A percentile compares a stretch with the other conserved stretches of the same genome.
These are phyloP conservation scores for Chaetomium sp. DNA, from an alignment of 2,329 filamentous ascomycete genomes.

Conservation along the genomic window DNA sequence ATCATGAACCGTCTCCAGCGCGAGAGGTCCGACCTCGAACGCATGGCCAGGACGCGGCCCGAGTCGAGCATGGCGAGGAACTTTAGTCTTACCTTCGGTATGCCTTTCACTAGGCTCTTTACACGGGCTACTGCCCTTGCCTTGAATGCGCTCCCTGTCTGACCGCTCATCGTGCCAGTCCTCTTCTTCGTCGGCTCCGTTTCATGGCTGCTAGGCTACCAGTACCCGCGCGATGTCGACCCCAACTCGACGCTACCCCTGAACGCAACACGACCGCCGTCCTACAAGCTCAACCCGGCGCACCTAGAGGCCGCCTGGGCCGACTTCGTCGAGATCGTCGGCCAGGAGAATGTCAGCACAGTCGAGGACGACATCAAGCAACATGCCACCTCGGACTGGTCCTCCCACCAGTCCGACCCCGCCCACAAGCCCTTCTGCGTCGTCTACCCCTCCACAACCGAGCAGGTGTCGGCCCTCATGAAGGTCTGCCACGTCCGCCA, in stretches of 20 bases:
- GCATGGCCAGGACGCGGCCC: constrained; percentile 46
- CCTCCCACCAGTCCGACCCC: constrained; percentile 55
- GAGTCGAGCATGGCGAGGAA: constrained; percentile 45
- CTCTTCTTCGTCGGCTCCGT: constrained; percentile 54
- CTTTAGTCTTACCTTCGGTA: constrained; percentile 53
- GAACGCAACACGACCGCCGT: constrained; percentile 50
- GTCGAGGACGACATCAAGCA: constrained; percentile 54
- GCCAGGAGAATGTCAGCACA: constrained; percentile 66
- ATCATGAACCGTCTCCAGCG: constrained; percentile 52
- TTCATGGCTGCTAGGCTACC: constrained; percentile 62
- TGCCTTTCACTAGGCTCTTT: background rate
- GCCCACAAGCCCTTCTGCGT: constrained; percentile 66
- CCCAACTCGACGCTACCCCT: constrained; percentile 63
- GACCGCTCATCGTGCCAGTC: constrained; percentile 43
- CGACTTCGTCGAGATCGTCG: constrained; percentile 67
- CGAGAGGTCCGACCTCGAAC: constrained; percentile 51
- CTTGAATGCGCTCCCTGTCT: background rate
- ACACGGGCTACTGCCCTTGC: background rate
- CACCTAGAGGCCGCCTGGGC: constrained; percentile 71
- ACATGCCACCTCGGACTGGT: constrained; percentile 66
- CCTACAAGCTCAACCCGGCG: constrained; percentile 60
- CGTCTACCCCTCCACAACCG: constrained; percentile 74
- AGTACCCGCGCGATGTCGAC: constrained; percentile 53
- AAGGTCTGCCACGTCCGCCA: constrained; percentile 79
- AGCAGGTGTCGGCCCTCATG: constrained; percentile 85